Evolutionary conservation across 2,329 filamentous ascomycete species (phyloP), one percentile per base, ranked within the genome.

Genomic region (Botrytis aclada): DNA sequence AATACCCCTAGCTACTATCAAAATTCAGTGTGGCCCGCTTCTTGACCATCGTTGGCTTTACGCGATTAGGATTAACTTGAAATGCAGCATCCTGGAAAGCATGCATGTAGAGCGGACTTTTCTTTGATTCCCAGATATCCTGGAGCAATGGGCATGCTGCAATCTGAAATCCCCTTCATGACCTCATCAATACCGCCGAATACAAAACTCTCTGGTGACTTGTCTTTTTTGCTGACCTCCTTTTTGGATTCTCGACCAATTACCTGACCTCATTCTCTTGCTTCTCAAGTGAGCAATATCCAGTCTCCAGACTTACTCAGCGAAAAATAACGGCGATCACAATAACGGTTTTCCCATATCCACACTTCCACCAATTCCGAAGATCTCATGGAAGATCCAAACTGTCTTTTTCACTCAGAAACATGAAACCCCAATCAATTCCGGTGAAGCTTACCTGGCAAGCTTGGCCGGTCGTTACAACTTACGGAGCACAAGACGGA

Each of bases 141-240:
- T 56, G 29, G n/a, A 29, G n/a, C 51, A 54, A 54, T 61, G 58
- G 20, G 58, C 58, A 37, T 61, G 22, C 41, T 47, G 3, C n/a
- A 34, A 47, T 45, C 43, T 64, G n/a, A 20, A 45, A 34, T 34
- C 41, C 32, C 41, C 41, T 45, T 47, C 29, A 64, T 64, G 62
- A 64, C 62, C 62, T 64, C 62, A 64, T 64, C 62, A 47, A 64
- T 47, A 64, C 7, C 62, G 41, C 62, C 62, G 62, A 64, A 64
- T 32, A 64, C 41, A 45, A 45, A 25, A 32, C 16, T 64, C n/a
- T 51, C 47, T 51, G 22, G 22, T 51, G 47, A 51, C 47, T 32
- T 14, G 39, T 45, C n/a, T 22, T 34, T 45, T 43, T 34, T 29
- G 39, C 62, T 64, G 41, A 45, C 62, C 62, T 45, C 41, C 62